Percentiles rank a stretch among this genome's conserved stretches.
These are phyloP conservation scores for maize (Zea mays) DNA, from an alignment of 176 grass and related monocot species.

Conservation along the genomic window DNA sequence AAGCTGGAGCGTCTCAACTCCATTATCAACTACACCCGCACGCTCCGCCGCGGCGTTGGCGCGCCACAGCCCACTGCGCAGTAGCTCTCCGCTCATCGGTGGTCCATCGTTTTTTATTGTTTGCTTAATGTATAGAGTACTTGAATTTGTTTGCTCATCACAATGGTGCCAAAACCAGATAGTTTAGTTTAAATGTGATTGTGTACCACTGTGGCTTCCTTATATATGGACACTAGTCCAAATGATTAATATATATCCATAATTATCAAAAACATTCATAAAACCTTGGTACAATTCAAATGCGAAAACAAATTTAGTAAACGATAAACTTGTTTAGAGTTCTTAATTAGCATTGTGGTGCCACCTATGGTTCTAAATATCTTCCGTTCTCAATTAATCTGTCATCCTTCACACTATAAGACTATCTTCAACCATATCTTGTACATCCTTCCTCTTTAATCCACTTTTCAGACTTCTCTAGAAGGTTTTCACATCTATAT, in stretches of 20 bases:
- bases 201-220: background rate
- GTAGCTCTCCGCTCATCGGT: background rate
- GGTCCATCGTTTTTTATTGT: background rate
- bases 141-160: background rate
- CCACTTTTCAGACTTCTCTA: no score
- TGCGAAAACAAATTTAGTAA: background rate
- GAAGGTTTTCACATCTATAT: no score
- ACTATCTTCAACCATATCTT: no score
- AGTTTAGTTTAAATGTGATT: background rate
- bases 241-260: background rate
- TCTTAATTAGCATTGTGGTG: background rate
- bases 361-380: no score
- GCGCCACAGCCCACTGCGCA: background rate
- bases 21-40: constrained; percentile 33
- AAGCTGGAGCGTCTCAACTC: constrained; percentile 49
- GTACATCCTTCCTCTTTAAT: no score
- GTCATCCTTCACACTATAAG: no score
- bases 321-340: background rate
- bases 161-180: background rate
- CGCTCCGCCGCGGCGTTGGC: background rate
- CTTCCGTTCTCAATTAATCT: no score
- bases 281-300: background rate
- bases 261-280: background rate
- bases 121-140: background rate
- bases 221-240: background rate